Base-by-base conservation (phyloP, 2,329 filamentous ascomycete genomes). In the Cladosporium cucumerinum region DNA sequence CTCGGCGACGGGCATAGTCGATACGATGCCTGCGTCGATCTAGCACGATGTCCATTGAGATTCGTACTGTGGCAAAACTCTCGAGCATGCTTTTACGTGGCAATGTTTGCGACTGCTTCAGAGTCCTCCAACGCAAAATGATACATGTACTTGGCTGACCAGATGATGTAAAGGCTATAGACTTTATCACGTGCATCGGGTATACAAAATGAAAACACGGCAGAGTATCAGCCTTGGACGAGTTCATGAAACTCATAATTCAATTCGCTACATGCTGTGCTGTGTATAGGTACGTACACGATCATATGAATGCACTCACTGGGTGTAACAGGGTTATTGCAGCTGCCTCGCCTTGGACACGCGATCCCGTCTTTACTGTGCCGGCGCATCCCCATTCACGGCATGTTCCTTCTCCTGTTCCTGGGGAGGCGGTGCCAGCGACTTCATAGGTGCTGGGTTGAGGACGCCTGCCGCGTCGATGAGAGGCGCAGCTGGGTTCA, bases 401-500 rank as follows among this genome's bases (percentile, higher is more conserved):
- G 11, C 39, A 3, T 48, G 16, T 64, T 51, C 66, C 34, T 51
- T 43, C 26, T 67, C 69, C 49, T 68, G 66, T 61, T 69, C 58
- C 64, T 71, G 64, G 25, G 67, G 61, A 26, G 74, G 72, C 51
- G 71, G 68, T 18, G 69, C 65, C 66, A 82, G 69, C 18, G 79
- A 72, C 71, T 75, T 81, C 36, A 71, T 69, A 66, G 78, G 89
- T 72, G 75, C 87, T 23, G 91, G 89, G 60, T 85, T 90, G 64
- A 97, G 80, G 18, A 97, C 84, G 64, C 87, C 85, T 55, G 86
- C 82, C 6, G 91, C 90, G 48, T 93, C 86, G 63, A 97, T 90
- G 67, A 97, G 80, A 74, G 90, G 91, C 28, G 89, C 91, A 21
- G 86, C 86, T 0, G 92, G 92, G 78, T 95, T 97, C 65, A 97